phyloP scores from a whole-genome alignment of 1,139 yeast species.

The Suhomyces kunorum region DNA sequence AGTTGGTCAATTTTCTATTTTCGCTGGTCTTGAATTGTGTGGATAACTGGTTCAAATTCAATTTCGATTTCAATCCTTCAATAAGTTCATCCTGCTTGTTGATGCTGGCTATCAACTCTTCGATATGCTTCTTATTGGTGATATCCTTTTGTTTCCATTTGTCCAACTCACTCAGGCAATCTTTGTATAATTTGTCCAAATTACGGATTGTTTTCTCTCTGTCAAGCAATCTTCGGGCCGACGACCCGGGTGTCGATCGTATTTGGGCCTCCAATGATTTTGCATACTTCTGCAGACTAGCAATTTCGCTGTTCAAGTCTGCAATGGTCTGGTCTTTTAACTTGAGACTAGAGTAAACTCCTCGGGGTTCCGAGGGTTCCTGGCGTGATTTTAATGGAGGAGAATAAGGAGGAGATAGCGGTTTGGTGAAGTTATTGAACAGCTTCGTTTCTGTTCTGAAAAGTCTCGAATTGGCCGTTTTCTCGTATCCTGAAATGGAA shows the following conservation, averaged over 20 bases:
- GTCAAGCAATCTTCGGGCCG: constrained; percentile 8
- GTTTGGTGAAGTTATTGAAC: constrained; percentile 2
- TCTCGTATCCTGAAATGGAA: not conserved
- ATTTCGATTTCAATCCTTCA: constrained; percentile 21
- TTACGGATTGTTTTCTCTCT: constrained; percentile 10
- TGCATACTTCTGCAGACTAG: constrained; percentile 23
- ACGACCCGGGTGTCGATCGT: constrained; percentile 9
- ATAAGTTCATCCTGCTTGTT: constrained; percentile 29
- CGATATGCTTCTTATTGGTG: constrained; percentile 17
- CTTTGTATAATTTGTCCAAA: constrained; percentile 22
- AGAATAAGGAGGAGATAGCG: constrained; percentile 16
- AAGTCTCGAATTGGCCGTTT: not conserved
- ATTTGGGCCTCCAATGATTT: constrained; percentile 25
- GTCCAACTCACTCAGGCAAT: constrained; percentile 24
- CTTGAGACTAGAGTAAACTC: not conserved
- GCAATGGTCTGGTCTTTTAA: constrained; percentile 8
- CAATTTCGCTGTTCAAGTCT: constrained; percentile 23
- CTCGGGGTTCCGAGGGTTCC: not conserved
- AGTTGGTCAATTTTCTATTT: constrained; percentile 15
- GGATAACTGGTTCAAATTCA: constrained; percentile 17
- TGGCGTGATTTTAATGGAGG: constrained; percentile 4
- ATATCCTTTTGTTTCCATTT: constrained; percentile 20
- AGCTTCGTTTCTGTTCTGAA: not conserved
- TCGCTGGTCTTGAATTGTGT: constrained; percentile 7
- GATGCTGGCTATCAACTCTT: constrained; percentile 21